These are phyloP conservation scores for Harrya chromipes DNA, from an alignment of 768 basidiomycete genomes.

Conservation along the genomic window DNA sequence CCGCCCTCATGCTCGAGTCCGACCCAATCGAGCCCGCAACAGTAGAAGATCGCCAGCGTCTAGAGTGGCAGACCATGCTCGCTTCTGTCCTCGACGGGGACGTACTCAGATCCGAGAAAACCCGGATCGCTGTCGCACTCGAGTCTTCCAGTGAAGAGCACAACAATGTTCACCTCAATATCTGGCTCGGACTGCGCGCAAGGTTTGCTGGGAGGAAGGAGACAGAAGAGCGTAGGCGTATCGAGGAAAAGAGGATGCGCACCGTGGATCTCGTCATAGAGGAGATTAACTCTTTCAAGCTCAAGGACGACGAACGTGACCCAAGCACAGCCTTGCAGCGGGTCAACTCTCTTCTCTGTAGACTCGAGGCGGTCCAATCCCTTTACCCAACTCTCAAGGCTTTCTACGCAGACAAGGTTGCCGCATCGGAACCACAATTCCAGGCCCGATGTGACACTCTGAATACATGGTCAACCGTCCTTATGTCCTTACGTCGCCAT, in stretches of 20 bases:
- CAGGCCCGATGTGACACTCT: slow-evolving; percentile 85
- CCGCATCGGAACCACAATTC: slow-evolving; percentile 62
- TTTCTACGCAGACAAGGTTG: slow-evolving; percentile 73
- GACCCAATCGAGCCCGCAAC: slow-evolving; percentile 67
- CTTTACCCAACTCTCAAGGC: slow-evolving; percentile 84
- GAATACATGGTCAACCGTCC: slow-evolving; percentile 89
- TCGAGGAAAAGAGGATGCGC: slow-evolving; percentile 81
- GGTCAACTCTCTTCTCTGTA: slow-evolving; percentile 63
- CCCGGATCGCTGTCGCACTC: slow-evolving; percentile 80
- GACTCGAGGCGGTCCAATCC: slow-evolving; percentile 78
- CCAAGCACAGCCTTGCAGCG: slow-evolving; percentile 52
- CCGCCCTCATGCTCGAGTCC: slow-evolving; percentile 53
- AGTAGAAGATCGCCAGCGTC: slow-evolving; percentile 70
- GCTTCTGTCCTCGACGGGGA: slow-evolving; percentile 92
- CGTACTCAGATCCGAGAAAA: slow-evolving; percentile 93
- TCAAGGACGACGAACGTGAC: slow-evolving; percentile 39
- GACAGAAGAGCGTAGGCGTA: slow-evolving; percentile 74
- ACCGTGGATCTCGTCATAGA: slow-evolving; percentile 81
- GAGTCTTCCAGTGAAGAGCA: slow-evolving; percentile 68
- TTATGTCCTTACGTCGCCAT: slow-evolving; percentile 79
- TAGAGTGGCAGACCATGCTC: slow-evolving; percentile 97
- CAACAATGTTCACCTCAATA: slow-evolving; percentile 60
- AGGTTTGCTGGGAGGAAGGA: slow-evolving; percentile 76
- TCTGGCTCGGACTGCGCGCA: slow-evolving; percentile 92
- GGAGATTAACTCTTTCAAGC: slow-evolving; percentile 76